Evolutionary conservation across 1,284 basidiomycete species (phyloP).

Genomic region (Sutorius eximius): DNA sequence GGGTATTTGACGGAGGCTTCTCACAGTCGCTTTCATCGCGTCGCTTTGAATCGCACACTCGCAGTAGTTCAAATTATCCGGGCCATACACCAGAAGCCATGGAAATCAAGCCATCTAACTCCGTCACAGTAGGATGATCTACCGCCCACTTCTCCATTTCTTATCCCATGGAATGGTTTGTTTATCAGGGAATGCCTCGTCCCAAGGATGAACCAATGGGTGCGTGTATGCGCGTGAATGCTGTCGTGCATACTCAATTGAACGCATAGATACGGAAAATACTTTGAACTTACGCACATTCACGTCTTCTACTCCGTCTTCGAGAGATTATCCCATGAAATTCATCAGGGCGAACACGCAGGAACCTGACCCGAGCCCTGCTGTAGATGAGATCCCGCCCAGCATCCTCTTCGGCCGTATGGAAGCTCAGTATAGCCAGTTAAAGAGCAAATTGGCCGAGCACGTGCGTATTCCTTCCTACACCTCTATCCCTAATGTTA

Average conservation of each 20-base stretch:
- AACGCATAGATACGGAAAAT: constrained; percentile 19
- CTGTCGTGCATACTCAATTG: neutral
- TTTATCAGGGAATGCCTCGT: constrained; percentile 12
- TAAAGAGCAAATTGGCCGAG: constrained; percentile 12
- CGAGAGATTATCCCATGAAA: constrained; percentile 9
- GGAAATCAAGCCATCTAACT: constrained; percentile 4
- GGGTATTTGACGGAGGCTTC: constrained; percentile 7
- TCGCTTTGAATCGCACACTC: constrained; percentile 12
- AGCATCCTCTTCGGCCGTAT: constrained; percentile 1
- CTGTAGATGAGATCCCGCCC: neutral
- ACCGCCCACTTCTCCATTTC: neutral
- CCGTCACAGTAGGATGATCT: constrained; percentile 9
- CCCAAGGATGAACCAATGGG: constrained; percentile 17
- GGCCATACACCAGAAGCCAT: neutral
- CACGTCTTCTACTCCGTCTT: neutral
- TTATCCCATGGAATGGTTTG: neutral
- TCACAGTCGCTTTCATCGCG: constrained; percentile 14
- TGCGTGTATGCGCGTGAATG: constrained; percentile 26
- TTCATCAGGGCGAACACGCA: constrained; percentile 6
- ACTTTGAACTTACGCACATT: constrained; percentile 3
- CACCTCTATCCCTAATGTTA: neutral
- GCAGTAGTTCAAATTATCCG: constrained; percentile 8
- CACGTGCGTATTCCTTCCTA: constrained; percentile 8
- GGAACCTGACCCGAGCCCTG: constrained; percentile 4
- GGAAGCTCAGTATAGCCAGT: neutral